Evolutionary conservation across 345 rosid genomes (phyloP).

Genomic region (Gossypium ekmanianum): DNA sequence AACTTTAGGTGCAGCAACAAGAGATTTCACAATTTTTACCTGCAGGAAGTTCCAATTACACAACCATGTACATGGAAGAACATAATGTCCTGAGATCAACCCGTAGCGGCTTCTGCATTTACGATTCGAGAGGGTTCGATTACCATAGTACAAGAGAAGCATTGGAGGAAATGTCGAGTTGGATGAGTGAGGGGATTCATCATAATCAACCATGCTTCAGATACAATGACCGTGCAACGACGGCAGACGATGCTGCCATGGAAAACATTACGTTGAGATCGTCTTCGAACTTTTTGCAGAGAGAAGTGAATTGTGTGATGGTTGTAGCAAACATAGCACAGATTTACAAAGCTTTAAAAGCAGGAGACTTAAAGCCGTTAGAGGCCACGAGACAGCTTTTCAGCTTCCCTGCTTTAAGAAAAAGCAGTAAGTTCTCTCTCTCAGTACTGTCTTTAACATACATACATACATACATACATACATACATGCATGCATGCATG

Average conservation of each 20-base stretch:
- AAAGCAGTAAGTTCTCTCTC: constrained; percentile 40
- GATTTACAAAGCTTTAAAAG: constrained; percentile 38
- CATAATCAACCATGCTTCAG: constrained; percentile 49
- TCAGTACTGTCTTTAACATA: not conserved
- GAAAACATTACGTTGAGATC: constrained; percentile 23
- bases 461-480: too few relatives aligned
- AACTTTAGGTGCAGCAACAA: not conserved
- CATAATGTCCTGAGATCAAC: constrained; percentile 54
- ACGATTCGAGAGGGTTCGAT: constrained; percentile 51
- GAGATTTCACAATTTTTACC: not conserved
- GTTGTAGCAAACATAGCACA: constrained; percentile 51
- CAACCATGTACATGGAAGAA: constrained; percentile 50
- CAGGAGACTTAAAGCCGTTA: constrained; percentile 37
- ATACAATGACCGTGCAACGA: constrained; percentile 26
- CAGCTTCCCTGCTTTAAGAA: constrained; percentile 38
- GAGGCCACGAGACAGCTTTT: constrained; percentile 44
- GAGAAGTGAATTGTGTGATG: constrained; percentile 48
- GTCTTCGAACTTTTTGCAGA: constrained; percentile 37
- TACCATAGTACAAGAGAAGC: constrained; percentile 29
- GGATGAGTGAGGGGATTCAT: constrained; percentile 52
- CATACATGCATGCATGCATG: too few relatives aligned
- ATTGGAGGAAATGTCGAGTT: constrained; percentile 42
- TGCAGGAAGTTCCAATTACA: constrained; percentile 29
- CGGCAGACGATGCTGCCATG: constrained; percentile 17
- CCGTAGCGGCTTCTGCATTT: constrained; percentile 51